phyloP scores from a whole-genome alignment of 2,329 filamentous ascomycete species.

The Aspergillus terreus region DNA sequence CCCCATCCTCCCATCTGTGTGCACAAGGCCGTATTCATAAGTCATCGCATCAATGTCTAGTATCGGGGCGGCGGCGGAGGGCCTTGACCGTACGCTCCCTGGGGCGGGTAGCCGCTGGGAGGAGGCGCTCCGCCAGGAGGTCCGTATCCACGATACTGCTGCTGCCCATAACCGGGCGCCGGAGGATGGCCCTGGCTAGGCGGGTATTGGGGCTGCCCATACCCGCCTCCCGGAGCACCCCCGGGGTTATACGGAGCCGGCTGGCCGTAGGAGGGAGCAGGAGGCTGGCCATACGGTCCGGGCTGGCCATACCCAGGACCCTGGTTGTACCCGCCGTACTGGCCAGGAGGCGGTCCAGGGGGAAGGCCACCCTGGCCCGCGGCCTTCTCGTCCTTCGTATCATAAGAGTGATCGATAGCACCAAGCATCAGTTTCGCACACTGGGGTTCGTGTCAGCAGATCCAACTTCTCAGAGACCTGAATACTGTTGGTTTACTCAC shows the following conservation, averaged over 20 bases:
- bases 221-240: constrained; percentile 8
- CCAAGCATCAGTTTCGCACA: constrained; percentile 65
- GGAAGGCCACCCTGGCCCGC: constrained; percentile 30
- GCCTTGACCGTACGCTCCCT: constrained; percentile 18
- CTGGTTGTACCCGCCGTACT: constrained; percentile 32
- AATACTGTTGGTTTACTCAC: constrained; percentile 24
- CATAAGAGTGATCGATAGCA: constrained; percentile 63
- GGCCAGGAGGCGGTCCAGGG: constrained; percentile 29
- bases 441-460: constrained; percentile 23
- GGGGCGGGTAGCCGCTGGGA: constrained; percentile 15
- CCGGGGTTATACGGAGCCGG: constrained; percentile 6
- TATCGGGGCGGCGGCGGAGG: constrained; percentile 24
- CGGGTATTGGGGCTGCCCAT: constrained; percentile 12
- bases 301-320: constrained; percentile 19
- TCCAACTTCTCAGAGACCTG: neutral
- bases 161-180: constrained; percentile 20
- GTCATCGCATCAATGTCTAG: constrained; percentile 14
- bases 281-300: constrained; percentile 16
- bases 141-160: constrained; percentile 12
- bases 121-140: constrained; percentile 8
- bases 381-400: constrained; percentile 61
- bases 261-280: constrained; percentile 6
- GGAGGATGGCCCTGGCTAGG: constrained; percentile 8
- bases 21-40: neutral
- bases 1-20: neutral